A percentile compares a stretch with the other conserved stretches of the same genome.
Conservation (phyloP, 1,139 yeast species). For the Debaryomycetaceae sp. region DNA sequence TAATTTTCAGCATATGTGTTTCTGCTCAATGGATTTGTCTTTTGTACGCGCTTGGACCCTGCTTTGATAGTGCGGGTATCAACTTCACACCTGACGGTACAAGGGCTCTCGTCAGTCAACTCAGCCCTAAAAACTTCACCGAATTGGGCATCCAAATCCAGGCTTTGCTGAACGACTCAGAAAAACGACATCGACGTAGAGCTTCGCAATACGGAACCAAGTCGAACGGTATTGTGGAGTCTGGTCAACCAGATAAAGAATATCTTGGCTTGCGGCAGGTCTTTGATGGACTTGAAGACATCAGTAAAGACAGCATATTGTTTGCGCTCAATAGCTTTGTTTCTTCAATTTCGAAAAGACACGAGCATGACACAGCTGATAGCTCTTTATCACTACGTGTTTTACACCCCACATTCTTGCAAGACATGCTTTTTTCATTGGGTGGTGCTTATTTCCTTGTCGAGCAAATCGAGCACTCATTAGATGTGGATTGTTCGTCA, state of each 20-base stretch:
- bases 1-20: constrained; percentile 17
- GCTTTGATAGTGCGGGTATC: constrained; percentile 27
- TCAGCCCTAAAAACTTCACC: background rate
- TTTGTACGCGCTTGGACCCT: constrained; percentile 28
- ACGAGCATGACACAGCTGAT: background rate
- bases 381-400: background rate
- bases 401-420: background rate
- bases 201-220: too few relatives aligned
- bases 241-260: too few relatives aligned
- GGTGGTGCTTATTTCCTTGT: constrained; percentile 29
- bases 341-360: constrained; percentile 2
- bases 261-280: too few relatives aligned
- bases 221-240: too few relatives aligned
- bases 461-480: constrained; percentile 18
- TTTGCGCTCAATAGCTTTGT: constrained; percentile 20
- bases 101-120: constrained; percentile 10
- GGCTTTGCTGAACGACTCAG: background rate
- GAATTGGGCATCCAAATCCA: background rate
- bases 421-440: constrained; percentile 15
- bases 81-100: constrained; percentile 24
- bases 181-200: background rate
- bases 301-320: constrained; percentile 18
- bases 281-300: constrained; percentile 9
- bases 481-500: constrained; percentile 6
- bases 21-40: constrained; percentile 29